phyloP scores from a whole-genome alignment of 2,329 filamentous ascomycete genomes.

The Penicillium griseofulvum region DNA sequence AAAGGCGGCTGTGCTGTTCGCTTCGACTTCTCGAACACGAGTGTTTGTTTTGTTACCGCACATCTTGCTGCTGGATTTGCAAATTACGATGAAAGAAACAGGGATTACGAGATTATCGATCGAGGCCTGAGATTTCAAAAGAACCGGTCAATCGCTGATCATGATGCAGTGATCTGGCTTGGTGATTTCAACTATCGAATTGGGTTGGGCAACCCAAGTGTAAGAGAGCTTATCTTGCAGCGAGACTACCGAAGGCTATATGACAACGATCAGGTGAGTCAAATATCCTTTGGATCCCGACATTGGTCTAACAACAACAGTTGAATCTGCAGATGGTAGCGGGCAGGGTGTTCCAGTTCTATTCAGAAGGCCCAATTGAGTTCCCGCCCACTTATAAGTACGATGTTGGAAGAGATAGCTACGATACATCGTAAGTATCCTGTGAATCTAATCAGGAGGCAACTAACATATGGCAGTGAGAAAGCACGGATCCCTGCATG shows the following conservation, averaged over 20 bases:
- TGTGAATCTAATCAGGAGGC: background rate
- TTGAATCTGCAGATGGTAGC: conserved; percentile 96
- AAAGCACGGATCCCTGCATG: conserved; percentile 94
- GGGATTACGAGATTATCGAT: conserved; percentile 86
- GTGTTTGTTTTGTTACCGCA: conserved; percentile 91
- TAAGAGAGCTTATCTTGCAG: conserved; percentile 69
- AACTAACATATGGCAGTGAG: conserved; percentile 59
- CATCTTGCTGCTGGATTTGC: conserved; percentile 94
- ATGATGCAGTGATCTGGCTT: conserved; percentile 88
- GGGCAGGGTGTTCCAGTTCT: conserved; percentile 83
- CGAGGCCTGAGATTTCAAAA: conserved; percentile 85
- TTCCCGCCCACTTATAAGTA: conserved; percentile 97
- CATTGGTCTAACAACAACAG: conserved; percentile 41
- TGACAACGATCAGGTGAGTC: conserved; percentile 77
- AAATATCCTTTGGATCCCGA: background rate
- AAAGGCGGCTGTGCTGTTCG: conserved; percentile 96
- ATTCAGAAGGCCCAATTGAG: conserved; percentile 81
- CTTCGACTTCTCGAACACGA: conserved; percentile 89
- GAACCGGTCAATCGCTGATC: conserved; percentile 86
- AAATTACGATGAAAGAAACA: conserved; percentile 94
- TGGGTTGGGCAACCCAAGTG: conserved; percentile 74
- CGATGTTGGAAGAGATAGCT: conserved; percentile 80
- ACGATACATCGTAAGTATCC: conserved; percentile 78
- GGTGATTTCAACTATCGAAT: conserved; percentile 99
- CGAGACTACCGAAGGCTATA: conserved; percentile 76